phyloP scores from a whole-genome alignment of 1,284 basidiomycete species.

The Moniliophthora roreri region DNA sequence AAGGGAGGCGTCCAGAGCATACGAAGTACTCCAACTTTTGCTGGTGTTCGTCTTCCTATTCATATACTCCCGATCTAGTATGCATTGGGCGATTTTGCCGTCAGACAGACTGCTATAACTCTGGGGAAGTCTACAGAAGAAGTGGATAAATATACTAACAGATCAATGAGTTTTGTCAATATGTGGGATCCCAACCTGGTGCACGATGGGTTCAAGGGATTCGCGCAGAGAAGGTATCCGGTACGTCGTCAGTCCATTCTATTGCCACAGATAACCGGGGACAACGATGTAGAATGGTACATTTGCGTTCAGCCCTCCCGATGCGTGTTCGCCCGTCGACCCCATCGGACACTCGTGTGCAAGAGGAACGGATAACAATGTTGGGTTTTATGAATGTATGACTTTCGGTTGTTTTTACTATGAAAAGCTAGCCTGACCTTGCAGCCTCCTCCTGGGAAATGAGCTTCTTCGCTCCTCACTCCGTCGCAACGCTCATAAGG shows the following conservation, averaged over 20 bases:
- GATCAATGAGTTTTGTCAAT: slow-evolving; percentile 53
- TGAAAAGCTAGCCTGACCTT: slow-evolving; percentile 6
- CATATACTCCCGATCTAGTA: slow-evolving; percentile 30
- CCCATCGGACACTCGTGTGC: slow-evolving; percentile 45
- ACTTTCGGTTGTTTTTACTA: slow-evolving; percentile 3
- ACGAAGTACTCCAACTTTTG: slow-evolving; percentile 44
- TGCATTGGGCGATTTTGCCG: slow-evolving; percentile 46
- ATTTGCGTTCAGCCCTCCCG: slow-evolving; percentile 46
- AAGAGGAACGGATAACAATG: slow-evolving; percentile 46
- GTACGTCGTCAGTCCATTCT: slow-evolving; percentile 31
- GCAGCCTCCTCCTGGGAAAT: slow-evolving; percentile 53
- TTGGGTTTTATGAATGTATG: slow-evolving; percentile 52
- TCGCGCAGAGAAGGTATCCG: slow-evolving; percentile 39
- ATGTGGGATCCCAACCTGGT: slow-evolving; percentile 47
- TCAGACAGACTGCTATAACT: slow-evolving; percentile 44
- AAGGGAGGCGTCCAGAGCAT: slow-evolving; percentile 45
- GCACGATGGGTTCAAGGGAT: slow-evolving; percentile 47
- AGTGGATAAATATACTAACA: slow-evolving; percentile 40
- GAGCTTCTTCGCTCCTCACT: slow-evolving; percentile 53
- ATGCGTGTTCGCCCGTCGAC: slow-evolving; percentile 49
- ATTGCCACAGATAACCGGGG: too few species aligned
- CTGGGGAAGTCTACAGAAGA: slow-evolving; percentile 36
- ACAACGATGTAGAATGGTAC: slow-evolving; percentile 52
- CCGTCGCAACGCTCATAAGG: slow-evolving; percentile 44
- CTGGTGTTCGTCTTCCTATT: not conserved